phyloP scores from a whole-genome alignment of 2,329 filamentous ascomycete species.

The Sporothrix phasma region DNA sequence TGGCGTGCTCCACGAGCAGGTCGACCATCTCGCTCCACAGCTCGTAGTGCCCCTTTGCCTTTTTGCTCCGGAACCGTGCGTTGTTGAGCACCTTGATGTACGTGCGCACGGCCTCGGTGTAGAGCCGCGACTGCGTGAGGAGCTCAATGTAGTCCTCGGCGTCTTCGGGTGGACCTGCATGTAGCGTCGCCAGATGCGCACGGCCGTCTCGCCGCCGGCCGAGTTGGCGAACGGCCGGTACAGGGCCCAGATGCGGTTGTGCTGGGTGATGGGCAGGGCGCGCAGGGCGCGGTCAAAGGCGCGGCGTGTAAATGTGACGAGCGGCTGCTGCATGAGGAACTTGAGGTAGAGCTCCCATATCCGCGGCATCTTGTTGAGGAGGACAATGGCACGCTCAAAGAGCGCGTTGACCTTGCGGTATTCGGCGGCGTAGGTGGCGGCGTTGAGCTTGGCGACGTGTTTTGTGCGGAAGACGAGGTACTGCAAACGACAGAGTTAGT shows the following conservation, averaged over 20 bases:
- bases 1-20: slow-evolving; percentile 80
- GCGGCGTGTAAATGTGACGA: slow-evolving; percentile 74
- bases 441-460: slow-evolving; percentile 73
- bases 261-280: slow-evolving; percentile 86
- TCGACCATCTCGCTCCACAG: slow-evolving; percentile 98
- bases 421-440: slow-evolving; percentile 67
- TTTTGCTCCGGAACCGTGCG: slow-evolving; percentile 79
- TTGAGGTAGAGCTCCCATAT: slow-evolving; percentile 97
- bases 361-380: slow-evolving; percentile 96
- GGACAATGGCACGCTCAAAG: slow-evolving; percentile 82
- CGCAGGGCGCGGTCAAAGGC: slow-evolving; percentile 89
- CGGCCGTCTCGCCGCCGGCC: slow-evolving; percentile 77
- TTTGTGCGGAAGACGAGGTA: slow-evolving; percentile 79
- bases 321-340: slow-evolving; percentile 84
- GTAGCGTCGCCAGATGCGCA: slow-evolving; percentile 90
- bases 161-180: slow-evolving; percentile 94
- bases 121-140: slow-evolving; percentile 67
- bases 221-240: slow-evolving; percentile 89
- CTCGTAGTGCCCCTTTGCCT: slow-evolving; percentile 90
- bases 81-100: slow-evolving; percentile 93
- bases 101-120: slow-evolving; percentile 81
- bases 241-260: slow-evolving; percentile 88
- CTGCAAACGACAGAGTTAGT: slow-evolving; percentile 23
- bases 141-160: slow-evolving; percentile 92
- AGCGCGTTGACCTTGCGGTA: slow-evolving; percentile 90